Evolutionary conservation across 2,329 filamentous ascomycete genomes (phyloP), one percentile per base, ranked within the genome.

Genomic region (Pestalotiopsis sp.): DNA sequence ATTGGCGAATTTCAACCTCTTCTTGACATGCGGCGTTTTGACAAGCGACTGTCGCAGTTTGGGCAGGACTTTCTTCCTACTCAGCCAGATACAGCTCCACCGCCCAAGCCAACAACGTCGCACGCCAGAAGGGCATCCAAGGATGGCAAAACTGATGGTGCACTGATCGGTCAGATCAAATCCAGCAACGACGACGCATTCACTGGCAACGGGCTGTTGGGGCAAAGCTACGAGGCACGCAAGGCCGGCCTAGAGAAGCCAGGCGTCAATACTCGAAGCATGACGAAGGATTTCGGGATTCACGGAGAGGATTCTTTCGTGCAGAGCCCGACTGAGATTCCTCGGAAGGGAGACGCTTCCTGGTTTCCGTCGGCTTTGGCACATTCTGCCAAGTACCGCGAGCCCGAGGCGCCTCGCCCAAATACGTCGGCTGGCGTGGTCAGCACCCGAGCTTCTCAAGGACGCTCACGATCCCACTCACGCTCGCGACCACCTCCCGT

Each of bases 1-100:
- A 91, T 93, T 65, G 91, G 91, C 4, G 86, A 88, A 1, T 92
- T 92, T 78, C 85, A 89, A 72, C 91, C 93, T 0, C 80, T 94
- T 3, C 78, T 94, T 9, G 89, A 93, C 69, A 80, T 90, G 75
- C 82, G 86, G 52, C 83, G 85, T 7, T 89, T 91, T 73, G 84
- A 88, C 68, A 85, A 86, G 74, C 82, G 84, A 9, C 70, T 86
- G 1, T 85, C 85, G 13, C 82, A 86, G 14, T 85, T 84, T 66
- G 83, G 83, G 17, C 86, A 85, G 64, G 80, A 85, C 68, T 78
- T 82, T 68, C 73, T 79, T 17, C 74, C 77, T 1, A 69, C 77
- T 6, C 68, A 71, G 68, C 70, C 72, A 52, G 74, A 75, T 17
- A 62, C 70, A n/a, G 70, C 74, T 7, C 70, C 73, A n/a, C 74